Evolutionary conservation across 202 grass and related monocot species (phyloP), one percentile per base, ranked within the genome.

Genomic region (Dendrocalamus latiflorus): DNA sequence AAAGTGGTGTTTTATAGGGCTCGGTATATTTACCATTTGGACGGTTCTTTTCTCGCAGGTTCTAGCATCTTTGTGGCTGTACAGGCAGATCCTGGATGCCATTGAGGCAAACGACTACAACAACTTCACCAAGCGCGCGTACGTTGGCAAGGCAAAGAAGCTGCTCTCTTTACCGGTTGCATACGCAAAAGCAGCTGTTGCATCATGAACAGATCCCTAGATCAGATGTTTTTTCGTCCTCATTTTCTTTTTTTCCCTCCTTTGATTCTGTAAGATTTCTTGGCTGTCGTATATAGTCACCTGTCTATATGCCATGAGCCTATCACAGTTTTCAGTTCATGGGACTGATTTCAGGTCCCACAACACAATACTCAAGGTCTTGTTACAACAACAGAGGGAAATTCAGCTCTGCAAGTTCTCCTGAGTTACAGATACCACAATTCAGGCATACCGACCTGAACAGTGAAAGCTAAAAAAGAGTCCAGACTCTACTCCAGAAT

Each of bases 91-190:
- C 81, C 85, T 98, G 6, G 92, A 98, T 45, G 88, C 84, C 15
- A 91, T 98, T 12, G 90, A 98, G 84, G 92, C 87, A 4, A 98
- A 98, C 49, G 95, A 98, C 74, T 98, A 98, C 59, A 30, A 98
- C 74, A 98, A 95, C 76, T 98, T 98, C 87, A 98, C 91, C 47
- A 98, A 95, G 85, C 88, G 95, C 0, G 93, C 95, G 0, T 98
- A 87, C 2, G 93, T 98, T 21, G 90, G 93, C 44, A 98, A 95
- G 85, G 83, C 80, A 1, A 93, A 90, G 91, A 98, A 98, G 81
- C 66, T 95, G 34, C 64, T 90, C 65, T 95, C 93, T 0, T 49
- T 98, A 12, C 93, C 95, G 0, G 38, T 81, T 0, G 95, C 91
- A 22, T 95, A 95, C 15, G 91, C 91, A 15, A 92, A 71, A 86